Evolutionary conservation across 164 flowering plant species (phyloP), one percentile per base, ranked within the genome.

Genomic region (Magnolia changhungtana): DNA sequence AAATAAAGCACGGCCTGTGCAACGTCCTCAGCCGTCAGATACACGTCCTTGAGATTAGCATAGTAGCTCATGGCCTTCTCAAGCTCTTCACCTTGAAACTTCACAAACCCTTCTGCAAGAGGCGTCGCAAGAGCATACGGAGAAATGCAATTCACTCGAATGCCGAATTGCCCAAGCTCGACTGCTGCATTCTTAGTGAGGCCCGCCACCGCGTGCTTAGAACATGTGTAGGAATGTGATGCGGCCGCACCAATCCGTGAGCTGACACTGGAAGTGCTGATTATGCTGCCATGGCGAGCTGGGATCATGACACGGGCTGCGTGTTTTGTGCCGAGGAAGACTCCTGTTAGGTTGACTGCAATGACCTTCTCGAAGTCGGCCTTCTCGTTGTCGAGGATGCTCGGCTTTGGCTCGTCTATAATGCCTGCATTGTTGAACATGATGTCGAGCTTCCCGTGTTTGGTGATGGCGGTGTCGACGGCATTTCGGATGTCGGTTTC

Each of bases 91-190:
- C 71, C 80, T 13, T 65, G 10, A 23, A 51, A 16, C 37, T 55
- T 21, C n/a, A 55, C 19, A 13, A 72, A 72, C 23, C 37, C 23
- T 29, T 55, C 51, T 1, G 76, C 76, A n/a, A 74, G 70, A 16
- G 76, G 76, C 20, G 76, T 74, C 50, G 83, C 75, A 37, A 91
- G 90, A 7, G 88, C 95, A 68, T 89, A 94, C 8, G 98, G 98
- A 4, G 96, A 92, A 63, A 81, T 24, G 51, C 77, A 76, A 49
- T 81, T 81, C 10, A 81, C 77, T 58, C 75, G 67, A 14, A 81
- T 81, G 18, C 83, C 81, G 72, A 51, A 65, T 14, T 51, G 63
- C 45, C 83, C 83, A 4, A 78, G 65, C 51, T 81, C 78, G 6
- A 58, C 81, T 1, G 75, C 75, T 45, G 75, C 7, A 55, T 65